Conservation (phyloP, 768 basidiomycete genomes). For the Melanogaster broomeanus region DNA sequence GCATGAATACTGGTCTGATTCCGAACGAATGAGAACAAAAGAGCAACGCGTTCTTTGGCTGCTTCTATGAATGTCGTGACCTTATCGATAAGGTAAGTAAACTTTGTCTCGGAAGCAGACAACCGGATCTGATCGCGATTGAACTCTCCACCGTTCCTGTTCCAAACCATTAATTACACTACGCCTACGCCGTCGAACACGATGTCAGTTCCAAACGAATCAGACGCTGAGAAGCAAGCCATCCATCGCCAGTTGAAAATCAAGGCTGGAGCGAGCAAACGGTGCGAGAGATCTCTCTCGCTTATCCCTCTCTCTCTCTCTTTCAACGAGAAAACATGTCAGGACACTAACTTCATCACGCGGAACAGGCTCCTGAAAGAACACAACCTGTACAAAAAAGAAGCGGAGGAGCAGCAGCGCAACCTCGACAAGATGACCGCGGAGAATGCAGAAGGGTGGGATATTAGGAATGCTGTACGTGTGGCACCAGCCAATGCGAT, state of each 20-base stretch:
- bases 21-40: not conserved
- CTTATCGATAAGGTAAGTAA: not conserved
- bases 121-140: not conserved
- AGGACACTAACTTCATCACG: slow-evolving; percentile 12
- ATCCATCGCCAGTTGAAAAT: slow-evolving; percentile 73
- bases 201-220: slow-evolving; percentile 17
- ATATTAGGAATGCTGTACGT: slow-evolving; percentile 73
- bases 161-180: slow-evolving; percentile 12
- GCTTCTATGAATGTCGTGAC: not conserved
- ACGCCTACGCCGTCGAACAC: slow-evolving; percentile 6
- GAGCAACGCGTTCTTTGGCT: no score
- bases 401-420: slow-evolving; percentile 56
- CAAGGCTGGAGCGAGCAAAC: slow-evolving; percentile 64
- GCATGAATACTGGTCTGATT: not conserved
- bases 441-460: slow-evolving; percentile 71
- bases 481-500: slow-evolving; percentile 16
- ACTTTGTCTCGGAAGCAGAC: not conserved
- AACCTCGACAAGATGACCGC: slow-evolving; percentile 65
- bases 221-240: slow-evolving; percentile 27
- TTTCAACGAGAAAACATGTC: not conserved
- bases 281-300: slow-evolving; percentile 46
- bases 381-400: slow-evolving; percentile 60
- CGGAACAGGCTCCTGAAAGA: slow-evolving; percentile 66
- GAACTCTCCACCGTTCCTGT: not conserved
- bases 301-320: slow-evolving; percentile 15